Percentiles rank a stretch among this genome's conserved stretches.
Conservation (phyloP, 257 asterid genomes). For the Solanum chmielewskii region DNA sequence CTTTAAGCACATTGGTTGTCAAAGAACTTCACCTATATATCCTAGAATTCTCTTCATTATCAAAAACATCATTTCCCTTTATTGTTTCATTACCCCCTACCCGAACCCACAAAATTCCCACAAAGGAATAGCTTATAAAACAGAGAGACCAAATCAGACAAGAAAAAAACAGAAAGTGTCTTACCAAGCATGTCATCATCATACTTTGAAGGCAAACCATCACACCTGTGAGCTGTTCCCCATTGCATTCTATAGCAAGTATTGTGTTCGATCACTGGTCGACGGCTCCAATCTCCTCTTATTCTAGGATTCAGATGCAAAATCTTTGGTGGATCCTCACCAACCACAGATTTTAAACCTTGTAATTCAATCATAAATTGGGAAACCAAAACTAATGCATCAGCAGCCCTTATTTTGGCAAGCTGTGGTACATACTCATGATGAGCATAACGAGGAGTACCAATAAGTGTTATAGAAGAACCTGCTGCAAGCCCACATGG, state of each 20-base stretch:
- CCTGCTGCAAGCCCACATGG: slow-evolving; percentile 99
- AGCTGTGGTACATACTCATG: slow-evolving; percentile 87
- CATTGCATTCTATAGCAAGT: slow-evolving; percentile 98
- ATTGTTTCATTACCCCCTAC: neutral
- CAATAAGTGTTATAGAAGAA: slow-evolving; percentile 82
- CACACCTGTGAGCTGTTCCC: slow-evolving; percentile 89
- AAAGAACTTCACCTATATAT: neutral
- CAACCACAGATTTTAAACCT: slow-evolving; percentile 86
- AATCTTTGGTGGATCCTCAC: slow-evolving; percentile 98
- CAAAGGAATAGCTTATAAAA: neutral
- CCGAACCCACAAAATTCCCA: neutral
- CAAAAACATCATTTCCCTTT: neutral
- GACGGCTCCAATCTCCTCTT: slow-evolving; percentile 96
- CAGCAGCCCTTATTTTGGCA: slow-evolving; percentile 38
- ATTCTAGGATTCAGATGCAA: slow-evolving; percentile 91
- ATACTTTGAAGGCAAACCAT: slow-evolving; percentile 65
- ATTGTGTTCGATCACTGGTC: slow-evolving; percentile 90
- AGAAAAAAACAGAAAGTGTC: neutral
- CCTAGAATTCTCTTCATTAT: neutral
- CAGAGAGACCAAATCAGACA: neutral
- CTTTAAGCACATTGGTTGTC: neutral
- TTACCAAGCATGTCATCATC: slow-evolving; percentile 86
- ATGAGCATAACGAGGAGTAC: slow-evolving; percentile 82
- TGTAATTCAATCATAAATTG: slow-evolving; percentile 91
- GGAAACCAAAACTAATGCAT: slow-evolving; percentile 68